A percentile compares a stretch with the other conserved stretches of the same genome.
phyloP scores from a whole-genome alignment of 495 filamentous ascomycete genomes.

The Pseudotulostoma volvatum region DNA sequence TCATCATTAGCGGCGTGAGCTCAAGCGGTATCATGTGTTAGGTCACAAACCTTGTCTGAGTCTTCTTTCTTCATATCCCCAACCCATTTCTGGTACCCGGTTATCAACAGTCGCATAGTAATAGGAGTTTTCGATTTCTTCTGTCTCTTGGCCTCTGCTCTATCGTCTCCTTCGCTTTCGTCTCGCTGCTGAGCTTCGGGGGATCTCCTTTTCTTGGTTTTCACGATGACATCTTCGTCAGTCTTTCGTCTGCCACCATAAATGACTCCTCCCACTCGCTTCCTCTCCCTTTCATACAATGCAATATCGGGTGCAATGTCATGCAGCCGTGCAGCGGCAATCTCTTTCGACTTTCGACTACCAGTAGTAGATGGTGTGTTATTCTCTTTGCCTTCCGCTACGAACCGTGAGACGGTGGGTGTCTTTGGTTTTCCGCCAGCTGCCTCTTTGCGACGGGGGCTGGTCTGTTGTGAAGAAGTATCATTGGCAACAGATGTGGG shows the following conservation, averaged over 20 bases:
- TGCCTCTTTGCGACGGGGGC: conserved; percentile 17
- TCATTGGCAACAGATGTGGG: background rate
- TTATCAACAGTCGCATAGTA: conserved; percentile 55
- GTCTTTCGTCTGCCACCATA: conserved; percentile 49
- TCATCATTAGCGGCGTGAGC: conserved; percentile 9
- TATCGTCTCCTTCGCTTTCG: conserved; percentile 33
- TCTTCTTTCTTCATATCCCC: conserved; percentile 52
- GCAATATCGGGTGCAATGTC: conserved; percentile 66
- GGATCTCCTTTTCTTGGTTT: conserved; percentile 24
- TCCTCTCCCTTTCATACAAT: conserved; percentile 85
- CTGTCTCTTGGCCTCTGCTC: conserved; percentile 36
- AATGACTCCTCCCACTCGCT: conserved; percentile 67
- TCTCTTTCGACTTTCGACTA: conserved; percentile 75
- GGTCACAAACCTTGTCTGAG: conserved; percentile 52
- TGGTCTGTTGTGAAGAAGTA: conserved; percentile 6
- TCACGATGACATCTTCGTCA: conserved; percentile 29
- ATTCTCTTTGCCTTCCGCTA: conserved; percentile 59
- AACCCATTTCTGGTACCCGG: conserved; percentile 66
- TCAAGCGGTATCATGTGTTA: conserved; percentile 1
- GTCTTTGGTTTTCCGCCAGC: conserved; percentile 24
- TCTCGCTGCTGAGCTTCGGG: conserved; percentile 32
- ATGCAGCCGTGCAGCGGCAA: conserved; percentile 59
- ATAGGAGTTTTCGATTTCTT: conserved; percentile 46
- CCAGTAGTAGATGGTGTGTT: conserved; percentile 62
- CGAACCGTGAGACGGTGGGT: conserved; percentile 26